Percentiles rank a stretch among this genome's conserved stretches.
phyloP scores from a whole-genome alignment of 2,329 filamentous ascomycete species.

The Rhinocladiella mackenziei region DNA sequence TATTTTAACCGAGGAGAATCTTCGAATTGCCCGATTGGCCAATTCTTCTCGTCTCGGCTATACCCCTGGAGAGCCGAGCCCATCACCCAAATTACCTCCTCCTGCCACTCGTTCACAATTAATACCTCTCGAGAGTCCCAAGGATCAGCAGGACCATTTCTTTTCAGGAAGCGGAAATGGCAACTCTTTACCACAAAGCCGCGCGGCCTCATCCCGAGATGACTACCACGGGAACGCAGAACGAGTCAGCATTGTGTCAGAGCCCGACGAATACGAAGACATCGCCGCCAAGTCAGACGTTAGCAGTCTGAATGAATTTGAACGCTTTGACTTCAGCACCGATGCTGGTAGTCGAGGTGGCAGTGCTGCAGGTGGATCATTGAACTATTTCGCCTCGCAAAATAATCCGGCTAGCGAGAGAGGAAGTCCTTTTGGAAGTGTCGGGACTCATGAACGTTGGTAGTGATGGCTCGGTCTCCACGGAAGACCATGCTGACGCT shows the following conservation, averaged over 20 bases:
- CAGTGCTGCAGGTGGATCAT: conserved; percentile 16
- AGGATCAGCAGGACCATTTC: conserved; percentile 14
- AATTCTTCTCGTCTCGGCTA: conserved; percentile 24
- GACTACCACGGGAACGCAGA: no score
- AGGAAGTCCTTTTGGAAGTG: conserved; percentile 18
- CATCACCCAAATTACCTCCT: conserved; percentile 26
- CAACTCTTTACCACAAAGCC: background rate
- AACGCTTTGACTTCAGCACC: conserved; percentile 25
- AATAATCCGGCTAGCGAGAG: conserved; percentile 17
- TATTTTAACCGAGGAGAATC: conserved; percentile 24
- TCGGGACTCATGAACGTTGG: conserved; percentile 19
- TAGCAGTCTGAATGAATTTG: conserved; percentile 28
- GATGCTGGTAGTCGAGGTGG: conserved; percentile 16
- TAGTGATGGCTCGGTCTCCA: conserved; percentile 6
- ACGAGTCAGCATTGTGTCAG: conserved; percentile 21
- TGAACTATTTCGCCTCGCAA: conserved; percentile 20
- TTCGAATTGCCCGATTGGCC: conserved; percentile 27
- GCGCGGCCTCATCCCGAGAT: no score
- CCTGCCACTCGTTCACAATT: conserved; percentile 26
- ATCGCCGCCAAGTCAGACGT: conserved; percentile 30
- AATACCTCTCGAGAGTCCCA: conserved; percentile 21
- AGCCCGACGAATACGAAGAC: conserved; percentile 28
- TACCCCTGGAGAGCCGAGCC: conserved; percentile 19
- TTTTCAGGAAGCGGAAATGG: conserved; percentile 6
- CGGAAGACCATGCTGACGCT: background rate